These are phyloP conservation scores for Dacryopinax primogenitus DNA, from an alignment of 768 basidiomycete genomes.

Conservation along the genomic window DNA sequence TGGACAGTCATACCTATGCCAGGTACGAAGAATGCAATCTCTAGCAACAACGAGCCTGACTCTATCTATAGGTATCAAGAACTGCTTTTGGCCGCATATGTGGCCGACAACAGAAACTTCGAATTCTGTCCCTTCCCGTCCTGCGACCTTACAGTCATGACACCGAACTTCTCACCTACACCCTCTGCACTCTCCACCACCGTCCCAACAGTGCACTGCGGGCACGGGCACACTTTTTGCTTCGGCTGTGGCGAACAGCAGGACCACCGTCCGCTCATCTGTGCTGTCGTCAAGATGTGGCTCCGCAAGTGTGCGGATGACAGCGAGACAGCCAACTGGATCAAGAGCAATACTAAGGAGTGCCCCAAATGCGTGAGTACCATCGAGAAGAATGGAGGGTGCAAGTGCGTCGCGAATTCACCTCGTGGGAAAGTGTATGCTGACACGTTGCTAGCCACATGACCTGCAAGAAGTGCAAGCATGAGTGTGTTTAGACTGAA, in stretches of 20 bases:
- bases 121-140: constrained; percentile 93
- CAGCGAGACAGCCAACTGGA: constrained; percentile 98
- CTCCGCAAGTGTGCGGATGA: constrained; percentile 95
- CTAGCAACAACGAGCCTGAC: not conserved
- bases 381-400: constrained; percentile 99
- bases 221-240: constrained; percentile 72
- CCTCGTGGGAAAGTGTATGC: constrained; percentile 14
- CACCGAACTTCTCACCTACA: constrained; percentile 56
- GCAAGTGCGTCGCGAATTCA: constrained; percentile 68
- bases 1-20: not conserved
- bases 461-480: constrained; percentile 99
- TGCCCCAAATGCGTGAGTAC: constrained; percentile 92
- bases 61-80: constrained; percentile 62
- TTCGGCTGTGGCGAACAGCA: constrained; percentile 84
- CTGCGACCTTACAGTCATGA: constrained; percentile 89
- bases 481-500: constrained; percentile 37
- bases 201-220: constrained; percentile 83
- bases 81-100: constrained; percentile 80
- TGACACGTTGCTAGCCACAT: constrained; percentile 57
- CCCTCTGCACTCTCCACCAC: constrained; percentile 59
- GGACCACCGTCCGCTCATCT: constrained; percentile 87
- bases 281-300: constrained; percentile 83
- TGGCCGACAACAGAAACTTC: constrained; percentile 64
- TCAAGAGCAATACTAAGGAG: constrained; percentile 99
- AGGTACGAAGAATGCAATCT: not conserved